Conservation (phyloP, 768 basidiomycete species). For the Hericium erinaceus region DNA sequence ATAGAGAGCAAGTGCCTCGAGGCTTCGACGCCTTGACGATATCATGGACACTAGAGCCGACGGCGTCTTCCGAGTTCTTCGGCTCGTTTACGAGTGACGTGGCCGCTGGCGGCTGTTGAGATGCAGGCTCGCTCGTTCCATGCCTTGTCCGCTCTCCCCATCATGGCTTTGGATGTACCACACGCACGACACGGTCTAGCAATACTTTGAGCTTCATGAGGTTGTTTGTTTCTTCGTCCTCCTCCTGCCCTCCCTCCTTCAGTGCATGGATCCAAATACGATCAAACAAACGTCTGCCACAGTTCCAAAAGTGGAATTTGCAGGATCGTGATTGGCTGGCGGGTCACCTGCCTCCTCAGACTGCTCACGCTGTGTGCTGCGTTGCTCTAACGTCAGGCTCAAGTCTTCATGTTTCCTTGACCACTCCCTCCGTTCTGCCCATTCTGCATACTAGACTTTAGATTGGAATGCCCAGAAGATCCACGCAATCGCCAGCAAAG, state of each 20-base stretch:
- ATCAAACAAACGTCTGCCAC: neutral
- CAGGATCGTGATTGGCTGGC: neutral
- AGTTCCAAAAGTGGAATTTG: neutral
- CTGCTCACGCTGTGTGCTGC: neutral
- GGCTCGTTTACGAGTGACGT: neutral
- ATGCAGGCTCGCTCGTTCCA: neutral
- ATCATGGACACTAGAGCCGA: neutral
- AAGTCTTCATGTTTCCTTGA: neutral
- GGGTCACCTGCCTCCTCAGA: neutral
- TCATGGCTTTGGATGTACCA: too few relatives aligned
- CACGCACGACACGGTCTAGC: too few relatives aligned
- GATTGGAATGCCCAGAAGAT: constrained; percentile 21
- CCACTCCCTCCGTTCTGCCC: neutral
- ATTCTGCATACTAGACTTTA: neutral
- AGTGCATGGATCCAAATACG: neutral
- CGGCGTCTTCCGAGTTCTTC: too few relatives aligned
- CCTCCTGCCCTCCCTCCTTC: too few relatives aligned
- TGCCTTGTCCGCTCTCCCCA: neutral
- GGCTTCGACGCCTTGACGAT: neutral
- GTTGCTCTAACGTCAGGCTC: too few relatives aligned
- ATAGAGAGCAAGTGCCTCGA: neutral
- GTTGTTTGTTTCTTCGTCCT: too few relatives aligned
- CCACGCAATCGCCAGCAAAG: constrained; percentile 20
- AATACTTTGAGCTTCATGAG: too few relatives aligned
- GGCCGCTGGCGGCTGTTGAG: neutral